Evolutionary conservation across 495 filamentous ascomycete species (phyloP), one percentile per base, ranked within the genome.

Genomic region (Penicillium flavigenum): DNA sequence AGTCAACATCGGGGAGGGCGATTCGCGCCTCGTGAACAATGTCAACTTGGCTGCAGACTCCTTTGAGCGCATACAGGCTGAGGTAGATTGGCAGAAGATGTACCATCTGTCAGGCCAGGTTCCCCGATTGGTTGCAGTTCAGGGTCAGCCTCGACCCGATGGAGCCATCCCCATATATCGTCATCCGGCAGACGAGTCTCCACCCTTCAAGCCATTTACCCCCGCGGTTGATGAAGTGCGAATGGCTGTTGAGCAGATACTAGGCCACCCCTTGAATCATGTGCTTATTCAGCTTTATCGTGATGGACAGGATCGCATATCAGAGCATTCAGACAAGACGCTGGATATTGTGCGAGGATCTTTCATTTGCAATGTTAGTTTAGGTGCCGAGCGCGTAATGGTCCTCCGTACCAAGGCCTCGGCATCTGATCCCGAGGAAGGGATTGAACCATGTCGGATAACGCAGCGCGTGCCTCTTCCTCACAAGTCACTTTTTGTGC

Each of bases 251-350:
- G 87, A 96, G 62, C 76, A 80, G 32, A 76, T 83, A 10, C 75
- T 96, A 5, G 83, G 88, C 6, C 95, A 98, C 65, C 80, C 88
- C 6, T 75, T 98, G 16, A 98, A 98, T 66, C 94, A 98, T 65
- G 91, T 88, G 10, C 79, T 98, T 14, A 93, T 98, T 34, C 94
- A 98, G 67, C 82, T 92, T 42, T 98, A 98, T 65, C 92, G 94
- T 10, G 79, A 83, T 62, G 92, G 95, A 19, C 81, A 86, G n/a
- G 94, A 98, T 69, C 88, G 89, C 62, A 99, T 99, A 58, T 96
- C 91, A 9, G 95, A 99, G 65, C 94, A 99, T 68, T 91, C 88
- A 29, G 94, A 99, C 65, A 99, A 99, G 74, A 96, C 93, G 0
- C 73, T 99, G 6, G 94, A 99, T 62, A 95, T 99, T 51, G 86